Evolutionary conservation across 2,329 filamentous ascomycete genomes (phyloP), one percentile per base, ranked within the genome.

Genomic region (Rachicladosporium sp.): DNA sequence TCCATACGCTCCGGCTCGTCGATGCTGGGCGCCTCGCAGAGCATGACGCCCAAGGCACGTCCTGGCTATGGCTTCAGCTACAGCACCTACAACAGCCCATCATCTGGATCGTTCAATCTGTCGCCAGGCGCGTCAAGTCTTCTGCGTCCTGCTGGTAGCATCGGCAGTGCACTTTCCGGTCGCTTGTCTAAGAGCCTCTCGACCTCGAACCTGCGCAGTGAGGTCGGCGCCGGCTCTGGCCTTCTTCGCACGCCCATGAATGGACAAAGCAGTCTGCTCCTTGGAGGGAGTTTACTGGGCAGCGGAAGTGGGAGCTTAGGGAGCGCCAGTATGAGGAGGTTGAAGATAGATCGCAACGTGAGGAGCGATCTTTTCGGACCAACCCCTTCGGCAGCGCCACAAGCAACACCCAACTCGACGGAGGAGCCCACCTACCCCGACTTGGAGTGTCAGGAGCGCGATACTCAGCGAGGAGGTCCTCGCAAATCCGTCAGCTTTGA

Each of bases 401-500:
- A 27, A 27, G 23, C 23, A 27, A 27, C 23, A 27, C 23, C 23
- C 23, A 27, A 27, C 23, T 27, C 23, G 23, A 27, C 23, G 21
- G 63, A 64, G 36, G 54, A 61, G 31, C 59, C 59, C 12, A 42
- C 35, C 12, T 27, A 27, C 23, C 23, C 23, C 23, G 23, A 27
- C 23, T 27, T 27, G 23, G 23, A 27, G 23, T 7, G 23, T 27
- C 23, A 27, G 23, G 23, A 27, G 23, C 23, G 23, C 7, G 23
- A 27, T 8, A 27, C 23, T 27, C 23, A 27, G 7, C 23, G 23
- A 27, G 23, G 23, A 27, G 23, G 3, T 27, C 29, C 46, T n/a
- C 80, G 80, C 47, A 95, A 94, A 68, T 79, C 82, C 38, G 91
- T 98, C 38, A 95, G 87, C 65, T 98, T 96, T 52, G 87, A 94